A percentile compares a stretch with the other conserved stretches of the same genome.
phyloP scores from a whole-genome alignment of 495 filamentous ascomycete genomes.

The Neurospora tetrasperma region DNA sequence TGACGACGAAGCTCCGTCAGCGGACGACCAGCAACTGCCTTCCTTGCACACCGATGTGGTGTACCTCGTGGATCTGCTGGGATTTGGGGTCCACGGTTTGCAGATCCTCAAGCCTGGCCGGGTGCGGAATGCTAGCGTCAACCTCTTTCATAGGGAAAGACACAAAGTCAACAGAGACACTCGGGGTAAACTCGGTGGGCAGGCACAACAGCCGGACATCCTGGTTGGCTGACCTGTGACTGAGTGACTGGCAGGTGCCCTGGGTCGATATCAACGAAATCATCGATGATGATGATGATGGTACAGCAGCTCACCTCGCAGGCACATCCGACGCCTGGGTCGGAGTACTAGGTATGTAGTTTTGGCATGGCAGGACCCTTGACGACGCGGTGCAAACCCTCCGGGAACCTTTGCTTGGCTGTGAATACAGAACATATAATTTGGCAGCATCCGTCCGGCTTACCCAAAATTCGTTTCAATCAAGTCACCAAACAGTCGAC shows the following conservation, averaged over 20 bases:
- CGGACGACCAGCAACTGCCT: neutral
- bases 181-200: neutral
- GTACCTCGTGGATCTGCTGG: neutral
- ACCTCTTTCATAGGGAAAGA: neutral
- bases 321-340: neutral
- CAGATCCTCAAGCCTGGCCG: neutral
- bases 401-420: neutral
- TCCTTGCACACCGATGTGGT: neutral
- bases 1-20: neutral
- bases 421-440: neutral
- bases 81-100: neutral
- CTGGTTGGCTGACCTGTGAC: neutral
- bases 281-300: neutral
- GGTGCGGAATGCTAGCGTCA: neutral
- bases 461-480: neutral
- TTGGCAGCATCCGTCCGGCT: neutral
- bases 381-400: neutral
- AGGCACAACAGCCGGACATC: neutral
- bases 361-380: neutral
- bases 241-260: neutral
- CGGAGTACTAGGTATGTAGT: neutral
- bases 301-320: neutral
- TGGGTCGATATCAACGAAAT: neutral
- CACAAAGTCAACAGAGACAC: neutral
- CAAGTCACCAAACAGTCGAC: neutral